These are phyloP conservation scores for Penicillium arizonense DNA, from an alignment of 495 filamentous ascomycete genomes.

Conservation along the genomic window DNA sequence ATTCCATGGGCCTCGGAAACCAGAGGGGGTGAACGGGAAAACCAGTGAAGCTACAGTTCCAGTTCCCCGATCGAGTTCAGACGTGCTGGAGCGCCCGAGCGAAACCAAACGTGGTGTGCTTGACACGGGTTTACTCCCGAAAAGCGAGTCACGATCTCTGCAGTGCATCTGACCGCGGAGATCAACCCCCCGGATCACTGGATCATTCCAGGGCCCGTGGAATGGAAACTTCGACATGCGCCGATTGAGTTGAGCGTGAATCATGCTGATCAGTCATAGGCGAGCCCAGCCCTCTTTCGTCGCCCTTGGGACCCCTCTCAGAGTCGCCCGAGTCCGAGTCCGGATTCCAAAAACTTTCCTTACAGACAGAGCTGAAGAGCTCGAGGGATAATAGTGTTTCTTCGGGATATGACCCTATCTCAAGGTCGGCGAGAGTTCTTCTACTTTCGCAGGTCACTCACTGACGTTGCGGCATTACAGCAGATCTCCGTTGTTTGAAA, in stretches of 20 bases:
- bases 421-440: conserved; percentile 32
- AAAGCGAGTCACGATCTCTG: background rate
- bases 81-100: background rate
- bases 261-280: conserved; percentile 30
- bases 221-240: conserved; percentile 1
- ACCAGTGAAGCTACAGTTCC: background rate
- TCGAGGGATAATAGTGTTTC: conserved; percentile 43
- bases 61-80: background rate
- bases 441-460: conserved; percentile 27
- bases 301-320: conserved; percentile 42
- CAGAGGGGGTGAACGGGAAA: background rate
- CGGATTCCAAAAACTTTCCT: conserved; percentile 57
- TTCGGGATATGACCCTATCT: conserved; percentile 42
- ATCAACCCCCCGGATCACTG: conserved; percentile 7
- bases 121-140: background rate
- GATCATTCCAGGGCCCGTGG: conserved; percentile 8
- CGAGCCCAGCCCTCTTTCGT: conserved; percentile 49
- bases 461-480: conserved; percentile 44
- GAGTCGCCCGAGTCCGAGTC: conserved; percentile 41
- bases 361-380: conserved; percentile 41
- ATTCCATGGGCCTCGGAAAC: conserved; percentile 9
- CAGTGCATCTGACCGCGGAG: conserved; percentile 18
- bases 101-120: background rate
- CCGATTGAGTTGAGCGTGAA: conserved; percentile 13
- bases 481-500: conserved; percentile 62